Percentiles rank a stretch among this genome's conserved stretches.
Conservation (phyloP, 116 monocot species). For the Dioscorea cayenensis region DNA sequence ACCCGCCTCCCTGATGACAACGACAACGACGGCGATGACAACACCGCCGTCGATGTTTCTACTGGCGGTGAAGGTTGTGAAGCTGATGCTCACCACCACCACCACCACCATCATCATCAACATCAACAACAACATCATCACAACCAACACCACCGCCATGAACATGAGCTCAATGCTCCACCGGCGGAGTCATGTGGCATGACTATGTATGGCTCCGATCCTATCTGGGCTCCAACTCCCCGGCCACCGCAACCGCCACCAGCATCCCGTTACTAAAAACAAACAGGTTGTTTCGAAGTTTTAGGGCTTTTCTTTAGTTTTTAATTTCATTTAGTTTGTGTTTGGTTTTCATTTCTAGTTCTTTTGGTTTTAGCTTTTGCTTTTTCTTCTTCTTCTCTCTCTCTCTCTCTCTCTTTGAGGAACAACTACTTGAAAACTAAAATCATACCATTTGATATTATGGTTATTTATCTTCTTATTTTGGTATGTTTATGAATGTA, state of each 20-base stretch:
- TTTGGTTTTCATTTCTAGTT: no score
- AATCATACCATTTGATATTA: no score
- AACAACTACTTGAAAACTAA: no score
- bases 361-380: no score
- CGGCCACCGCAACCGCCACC: background rate
- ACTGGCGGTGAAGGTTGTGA: background rate
- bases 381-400: no score
- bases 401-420: no score
- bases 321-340: no score
- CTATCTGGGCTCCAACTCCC: background rate
- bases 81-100: background rate
- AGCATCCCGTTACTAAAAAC: no score
- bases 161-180: background rate
- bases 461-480: no score
- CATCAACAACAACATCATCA: no score
- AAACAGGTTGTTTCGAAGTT: background rate
- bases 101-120: background rate
- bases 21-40: slow-evolving; percentile 8
- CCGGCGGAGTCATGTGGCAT: background rate
- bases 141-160: background rate
- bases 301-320: no score
- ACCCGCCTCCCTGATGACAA: slow-evolving; percentile 23
- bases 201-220: background rate
- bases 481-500: no score
- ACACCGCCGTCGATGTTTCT: background rate